Evolutionary conservation across 352 stramenopile genomes (phyloP).

Genomic region (Blastocystis sp.): DNA sequence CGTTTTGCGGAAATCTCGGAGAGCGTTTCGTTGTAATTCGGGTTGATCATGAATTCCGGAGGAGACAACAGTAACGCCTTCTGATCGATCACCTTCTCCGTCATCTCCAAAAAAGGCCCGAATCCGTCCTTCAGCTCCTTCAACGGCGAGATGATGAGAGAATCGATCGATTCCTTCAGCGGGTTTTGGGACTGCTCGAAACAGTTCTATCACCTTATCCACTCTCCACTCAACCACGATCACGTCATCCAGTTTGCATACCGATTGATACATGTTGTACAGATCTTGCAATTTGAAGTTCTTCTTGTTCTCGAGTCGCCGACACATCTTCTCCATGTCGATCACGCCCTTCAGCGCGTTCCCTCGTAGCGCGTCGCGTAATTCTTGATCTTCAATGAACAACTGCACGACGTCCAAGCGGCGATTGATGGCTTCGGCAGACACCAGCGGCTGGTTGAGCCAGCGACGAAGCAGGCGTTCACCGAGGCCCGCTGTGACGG

Average conservation of each 20-base stretch:
- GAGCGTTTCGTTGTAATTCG: conserved; percentile 65
- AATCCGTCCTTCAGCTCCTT: conserved; percentile 6
- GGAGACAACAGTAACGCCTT: conserved; percentile 18
- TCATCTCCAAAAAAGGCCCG: conserved; percentile 40
- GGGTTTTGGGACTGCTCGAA: neutral
- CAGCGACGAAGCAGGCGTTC: conserved; percentile 87
- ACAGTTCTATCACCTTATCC: neutral
- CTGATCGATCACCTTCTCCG: conserved; percentile 69
- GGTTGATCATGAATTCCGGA: conserved; percentile 42
- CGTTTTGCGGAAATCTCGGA: conserved; percentile 26
- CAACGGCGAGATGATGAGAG: conserved; percentile 9
- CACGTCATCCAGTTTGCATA: conserved; percentile 51
- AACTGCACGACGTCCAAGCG: conserved; percentile 86
- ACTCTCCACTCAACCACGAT: neutral
- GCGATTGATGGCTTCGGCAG: conserved; percentile 80
- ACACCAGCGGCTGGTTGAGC: conserved; percentile 90
- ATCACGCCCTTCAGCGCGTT: conserved; percentile 70
- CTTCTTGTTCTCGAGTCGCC: conserved; percentile 7
- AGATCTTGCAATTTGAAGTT: conserved; percentile 53
- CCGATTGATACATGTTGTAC: conserved; percentile 50
- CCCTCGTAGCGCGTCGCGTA: conserved; percentile 79
- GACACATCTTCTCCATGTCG: conserved; percentile 72
- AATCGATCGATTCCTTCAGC: neutral
- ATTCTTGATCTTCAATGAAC: conserved; percentile 84
- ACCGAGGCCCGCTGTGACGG: conserved; percentile 49